Base-by-base conservation (phyloP, 495 filamentous ascomycete species). In the Achaetomiella virescens region DNA sequence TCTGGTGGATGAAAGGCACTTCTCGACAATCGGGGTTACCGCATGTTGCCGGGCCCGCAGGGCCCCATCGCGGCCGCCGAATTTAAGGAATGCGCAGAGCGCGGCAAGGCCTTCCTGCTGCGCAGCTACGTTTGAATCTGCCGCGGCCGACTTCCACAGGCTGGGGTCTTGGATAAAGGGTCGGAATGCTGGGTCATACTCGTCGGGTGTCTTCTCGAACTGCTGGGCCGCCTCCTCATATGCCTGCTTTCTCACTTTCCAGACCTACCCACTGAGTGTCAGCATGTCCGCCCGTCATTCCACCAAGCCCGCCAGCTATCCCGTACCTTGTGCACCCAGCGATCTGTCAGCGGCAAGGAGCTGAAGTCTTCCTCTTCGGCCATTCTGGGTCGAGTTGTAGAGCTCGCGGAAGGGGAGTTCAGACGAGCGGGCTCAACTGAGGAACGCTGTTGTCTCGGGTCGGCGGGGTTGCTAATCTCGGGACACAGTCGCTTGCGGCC, bases 61-160 rank as follows among this genome's bases (percentile, higher is more conserved):
- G 67, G 88, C 92, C 38, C 84, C 83, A 63, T 91, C 85, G 36
- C 73, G 71, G 31, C 92, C 90, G 52, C 88, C 88, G 62, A 86
- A 96, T 67, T 96, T 89, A 56, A 97, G 75, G 65, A 96, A 97
- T 0, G 90, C 81, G 70, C 91, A 95, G 61, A 93, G 83, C 43
- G 91, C 83, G 33, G 79, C 84, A 42, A 99, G 81, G 58, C 89
- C 93, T 54, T 99, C 93, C 68, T 92, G 86, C 66, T 99, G 93
- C 51, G 93, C 93, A 9, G 95, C 93, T 50, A 99, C 95, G 66
- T 99, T 97, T 27, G 93, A 97, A 70, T 99, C 93, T 48, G 86
- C 84, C 6, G 91, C 91, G 1, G 91, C 93, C 27, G 84, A 86
- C 71, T 96, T 96, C 92, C 90, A 96, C 59, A 97, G 65, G 27